phyloP scores from a whole-genome alignment of 768 basidiomycete species.

The Russula lepida region DNA sequence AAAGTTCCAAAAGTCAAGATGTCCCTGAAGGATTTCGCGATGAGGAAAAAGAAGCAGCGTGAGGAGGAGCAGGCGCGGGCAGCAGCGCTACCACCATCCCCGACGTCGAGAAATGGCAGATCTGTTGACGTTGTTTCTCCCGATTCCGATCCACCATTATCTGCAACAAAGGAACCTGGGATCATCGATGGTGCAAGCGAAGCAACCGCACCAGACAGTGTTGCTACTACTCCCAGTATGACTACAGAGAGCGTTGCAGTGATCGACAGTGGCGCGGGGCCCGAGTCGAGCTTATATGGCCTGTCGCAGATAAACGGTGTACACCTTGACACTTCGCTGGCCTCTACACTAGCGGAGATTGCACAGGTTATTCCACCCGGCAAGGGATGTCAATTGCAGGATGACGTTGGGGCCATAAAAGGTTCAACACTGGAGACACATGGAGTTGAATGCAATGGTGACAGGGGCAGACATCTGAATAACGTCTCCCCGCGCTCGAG shows the following conservation, averaged over 20 bases:
- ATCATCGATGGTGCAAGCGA: background rate
- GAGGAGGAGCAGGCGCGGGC: conserved; percentile 14
- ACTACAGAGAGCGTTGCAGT: background rate
- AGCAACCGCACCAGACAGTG: background rate
- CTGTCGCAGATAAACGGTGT: background rate
- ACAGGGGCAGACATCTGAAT: background rate
- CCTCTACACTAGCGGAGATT: background rate
- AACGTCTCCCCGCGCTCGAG: conserved; percentile 1
- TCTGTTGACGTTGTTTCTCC: background rate
- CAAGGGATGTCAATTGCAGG: background rate
- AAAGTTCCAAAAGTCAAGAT: conserved; percentile 20
- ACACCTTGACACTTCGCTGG: background rate
- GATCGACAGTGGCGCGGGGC: background rate
- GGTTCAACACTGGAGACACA: background rate
- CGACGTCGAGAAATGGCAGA: background rate
- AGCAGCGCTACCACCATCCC: background rate
- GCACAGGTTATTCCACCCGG: background rate
- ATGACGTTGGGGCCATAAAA: background rate
- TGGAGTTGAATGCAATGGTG: conserved; percentile 1
- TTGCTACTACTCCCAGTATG: background rate
- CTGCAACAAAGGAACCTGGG: background rate
- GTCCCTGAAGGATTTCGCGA: conserved; percentile 21
- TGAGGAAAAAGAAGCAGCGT: conserved; percentile 22
- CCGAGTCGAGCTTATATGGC: background rate
- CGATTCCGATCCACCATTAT: background rate